phyloP scores from a whole-genome alignment of 352 stramenopile species.

The Phytopythium aichiense region DNA sequence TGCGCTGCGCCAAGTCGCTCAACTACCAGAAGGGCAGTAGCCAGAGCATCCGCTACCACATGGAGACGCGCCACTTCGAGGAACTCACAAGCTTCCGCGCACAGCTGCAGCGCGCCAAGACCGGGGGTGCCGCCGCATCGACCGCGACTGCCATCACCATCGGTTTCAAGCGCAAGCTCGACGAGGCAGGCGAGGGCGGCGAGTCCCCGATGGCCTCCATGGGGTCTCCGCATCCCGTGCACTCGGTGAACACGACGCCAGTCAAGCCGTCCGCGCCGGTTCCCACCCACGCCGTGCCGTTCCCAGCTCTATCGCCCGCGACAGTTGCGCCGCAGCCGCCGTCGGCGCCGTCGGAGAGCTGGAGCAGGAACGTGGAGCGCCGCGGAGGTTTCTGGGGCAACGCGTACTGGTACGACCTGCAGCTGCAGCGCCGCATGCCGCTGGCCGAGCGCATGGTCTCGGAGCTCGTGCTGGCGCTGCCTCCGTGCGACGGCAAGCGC shows the following conservation, averaged over 20 bases:
- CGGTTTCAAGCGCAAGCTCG: neutral
- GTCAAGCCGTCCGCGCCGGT: neutral
- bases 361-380: constrained; percentile 55
- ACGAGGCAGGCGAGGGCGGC: neutral
- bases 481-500: constrained; percentile 48
- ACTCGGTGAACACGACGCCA: neutral
- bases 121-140: neutral
- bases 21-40: constrained; percentile 44
- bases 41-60: constrained; percentile 58
- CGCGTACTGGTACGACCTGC: constrained; percentile 74
- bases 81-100: constrained; percentile 17
- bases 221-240: neutral
- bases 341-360: constrained; percentile 10
- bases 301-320: neutral
- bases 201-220: neutral
- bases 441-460: constrained; percentile 56
- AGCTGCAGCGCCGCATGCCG: constrained; percentile 53
- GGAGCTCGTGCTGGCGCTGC: constrained; percentile 56
- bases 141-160: neutral
- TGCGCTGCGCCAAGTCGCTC: constrained; percentile 27
- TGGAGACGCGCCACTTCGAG: constrained; percentile 48
- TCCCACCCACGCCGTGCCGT: neutral
- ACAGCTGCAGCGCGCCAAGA: constrained; percentile 7
- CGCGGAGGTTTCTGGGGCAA: constrained; percentile 72
- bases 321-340: neutral